These are phyloP conservation scores for Volvariella volvacea DNA, from an alignment of 1,284 basidiomycete genomes.

Conservation along the genomic window DNA sequence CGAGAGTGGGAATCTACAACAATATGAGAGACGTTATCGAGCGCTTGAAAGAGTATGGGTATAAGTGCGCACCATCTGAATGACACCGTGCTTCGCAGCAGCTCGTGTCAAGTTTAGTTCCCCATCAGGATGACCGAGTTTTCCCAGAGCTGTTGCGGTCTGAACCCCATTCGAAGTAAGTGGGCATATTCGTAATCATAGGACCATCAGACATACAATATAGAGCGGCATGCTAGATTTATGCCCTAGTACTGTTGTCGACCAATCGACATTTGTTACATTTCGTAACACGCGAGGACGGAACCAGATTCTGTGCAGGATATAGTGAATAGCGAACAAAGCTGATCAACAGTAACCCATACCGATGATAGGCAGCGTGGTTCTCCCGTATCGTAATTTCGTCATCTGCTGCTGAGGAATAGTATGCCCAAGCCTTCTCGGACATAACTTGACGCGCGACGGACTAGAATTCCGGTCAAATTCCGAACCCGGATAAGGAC, in stretches of 20 bases:
- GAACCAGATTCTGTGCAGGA: conserved; percentile 75
- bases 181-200: neutral
- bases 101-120: conserved; percentile 85
- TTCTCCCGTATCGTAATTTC: conserved; percentile 89
- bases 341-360: conserved; percentile 8
- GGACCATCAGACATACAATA: conserved; percentile 28
- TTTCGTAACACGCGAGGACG: conserved; percentile 83
- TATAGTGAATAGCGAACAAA: neutral
- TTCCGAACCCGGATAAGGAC: too few relatives aligned
- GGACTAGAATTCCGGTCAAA: conserved; percentile 31
- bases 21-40: too few relatives aligned
- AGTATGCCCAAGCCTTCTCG: conserved; percentile 86
- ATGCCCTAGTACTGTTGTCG: conserved; percentile 73
- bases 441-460: conserved; percentile 71
- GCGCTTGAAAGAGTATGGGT: too few relatives aligned
- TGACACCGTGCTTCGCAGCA: conserved; percentile 54
- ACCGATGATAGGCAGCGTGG: conserved; percentile 81
- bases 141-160: conserved; percentile 49
- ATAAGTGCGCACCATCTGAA: conserved; percentile 64
- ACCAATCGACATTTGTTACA: conserved; percentile 78
- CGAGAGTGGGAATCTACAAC: conserved; percentile 77
- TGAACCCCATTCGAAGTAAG: too few relatives aligned
- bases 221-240: conserved; percentile 77
- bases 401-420: conserved; percentile 82
- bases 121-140: conserved; percentile 91